Evolutionary conservation across 345 rosid genomes (phyloP).

Genomic region (Eucalyptus regnans): DNA sequence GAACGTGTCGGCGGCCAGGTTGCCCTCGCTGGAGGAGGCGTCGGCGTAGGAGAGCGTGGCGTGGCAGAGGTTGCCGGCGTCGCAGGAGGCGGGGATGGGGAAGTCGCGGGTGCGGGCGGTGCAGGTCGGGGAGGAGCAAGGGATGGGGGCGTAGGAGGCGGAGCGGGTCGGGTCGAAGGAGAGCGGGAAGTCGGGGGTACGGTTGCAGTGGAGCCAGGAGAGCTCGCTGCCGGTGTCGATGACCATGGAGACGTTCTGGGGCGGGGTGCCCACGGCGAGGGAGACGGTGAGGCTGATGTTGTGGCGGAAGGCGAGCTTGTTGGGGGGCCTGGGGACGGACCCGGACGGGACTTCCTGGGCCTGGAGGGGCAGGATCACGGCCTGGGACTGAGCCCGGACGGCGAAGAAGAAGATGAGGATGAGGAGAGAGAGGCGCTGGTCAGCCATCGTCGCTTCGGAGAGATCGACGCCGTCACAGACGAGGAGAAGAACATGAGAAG

Average conservation of each 20-base stretch:
- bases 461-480: neutral
- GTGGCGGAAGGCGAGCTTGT: conserved; percentile 73
- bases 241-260: conserved; percentile 83
- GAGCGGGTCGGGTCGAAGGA: conserved; percentile 57
- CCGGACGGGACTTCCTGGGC: conserved; percentile 25
- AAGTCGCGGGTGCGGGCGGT: conserved; percentile 58
- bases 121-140: conserved; percentile 66
- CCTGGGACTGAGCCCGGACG: neutral
- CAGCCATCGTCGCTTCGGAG: neutral
- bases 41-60: conserved; percentile 81
- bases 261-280: conserved; percentile 76
- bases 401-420: neutral
- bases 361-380: conserved; percentile 50
- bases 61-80: conserved; percentile 62
- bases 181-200: conserved; percentile 9
- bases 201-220: conserved; percentile 87
- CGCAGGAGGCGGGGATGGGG: conserved; percentile 77
- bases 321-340: conserved; percentile 33
- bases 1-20: conserved; percentile 61
- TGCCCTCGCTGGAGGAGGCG: conserved; percentile 76
- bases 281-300: conserved; percentile 72
- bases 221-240: conserved; percentile 93
- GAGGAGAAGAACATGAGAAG: neutral
- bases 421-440: neutral
- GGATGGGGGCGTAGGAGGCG: conserved; percentile 44